Evolutionary conservation across 208 protist species (phyloP).

Genomic region (Acanthamoeba sp.): DNA sequence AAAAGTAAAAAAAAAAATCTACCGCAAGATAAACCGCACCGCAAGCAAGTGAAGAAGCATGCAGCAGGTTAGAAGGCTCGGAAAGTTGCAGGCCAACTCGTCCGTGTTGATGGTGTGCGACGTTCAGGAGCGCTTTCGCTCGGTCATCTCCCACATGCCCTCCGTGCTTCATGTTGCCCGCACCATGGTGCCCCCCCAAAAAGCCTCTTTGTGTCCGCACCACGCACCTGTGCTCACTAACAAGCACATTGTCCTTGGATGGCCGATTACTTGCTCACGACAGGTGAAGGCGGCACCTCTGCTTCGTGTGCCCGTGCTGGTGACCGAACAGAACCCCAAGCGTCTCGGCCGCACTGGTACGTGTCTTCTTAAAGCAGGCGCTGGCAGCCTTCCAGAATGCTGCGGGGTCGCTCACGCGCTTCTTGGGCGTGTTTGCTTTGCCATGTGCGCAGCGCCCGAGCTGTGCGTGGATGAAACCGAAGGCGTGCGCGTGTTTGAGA

Average conservation of each 20-base stretch:
- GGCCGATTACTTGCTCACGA: too few species aligned
- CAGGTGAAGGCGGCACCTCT: conserved; percentile 48
- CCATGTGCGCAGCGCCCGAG: conserved; percentile 28
- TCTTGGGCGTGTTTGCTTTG: too few species aligned
- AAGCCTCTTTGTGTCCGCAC: background rate
- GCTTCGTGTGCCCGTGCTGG: conserved; percentile 30
- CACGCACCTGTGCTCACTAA: too few species aligned
- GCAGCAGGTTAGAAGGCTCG: conserved; percentile 3
- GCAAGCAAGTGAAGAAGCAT: background rate
- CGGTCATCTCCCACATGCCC: conserved; percentile 51
- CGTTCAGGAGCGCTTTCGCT: conserved; percentile 48
- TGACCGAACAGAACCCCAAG: conserved; percentile 69
- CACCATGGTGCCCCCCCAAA: conserved; percentile 27
- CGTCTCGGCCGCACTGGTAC: conserved; percentile 36
- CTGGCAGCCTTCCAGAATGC: background rate
- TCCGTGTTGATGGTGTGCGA: conserved; percentile 64
- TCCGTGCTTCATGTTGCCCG: conserved; percentile 37
- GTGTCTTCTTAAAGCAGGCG: background rate
- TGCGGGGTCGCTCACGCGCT: too few species aligned
- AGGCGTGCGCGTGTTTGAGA: conserved; percentile 43
- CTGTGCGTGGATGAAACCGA: background rate
- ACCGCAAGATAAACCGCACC: too few species aligned
- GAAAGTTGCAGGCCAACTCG: background rate
- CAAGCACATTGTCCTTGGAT: too few species aligned
- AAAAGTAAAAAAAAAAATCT: background rate